Percentiles rank a stretch among this genome's conserved stretches.
Evolutionary conservation across 306 rosid genomes (phyloP).

Genomic region (Cucurbita argyrosperma): DNA sequence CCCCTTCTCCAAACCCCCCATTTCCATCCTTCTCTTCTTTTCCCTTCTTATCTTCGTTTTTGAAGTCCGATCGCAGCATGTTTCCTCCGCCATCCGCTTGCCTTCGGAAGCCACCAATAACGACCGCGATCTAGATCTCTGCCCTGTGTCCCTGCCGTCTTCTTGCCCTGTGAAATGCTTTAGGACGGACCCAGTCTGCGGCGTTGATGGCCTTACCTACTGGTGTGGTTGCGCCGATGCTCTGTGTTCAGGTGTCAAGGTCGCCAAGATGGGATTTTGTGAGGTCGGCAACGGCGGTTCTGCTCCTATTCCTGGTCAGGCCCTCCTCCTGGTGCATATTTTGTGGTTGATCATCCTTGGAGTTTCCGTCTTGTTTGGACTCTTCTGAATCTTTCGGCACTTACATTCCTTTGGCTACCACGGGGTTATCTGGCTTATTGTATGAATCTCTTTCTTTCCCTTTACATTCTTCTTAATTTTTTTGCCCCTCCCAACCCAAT

Average conservation of each 20-base stretch:
- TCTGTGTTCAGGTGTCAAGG: constrained; percentile 45
- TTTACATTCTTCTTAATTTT: background rate
- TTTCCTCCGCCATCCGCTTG: constrained; percentile 13
- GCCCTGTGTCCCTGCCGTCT: constrained; percentile 13
- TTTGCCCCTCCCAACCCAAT: too few species aligned
- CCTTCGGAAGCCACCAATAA: constrained; percentile 20
- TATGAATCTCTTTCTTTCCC: background rate
- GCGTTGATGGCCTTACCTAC: constrained; percentile 68
- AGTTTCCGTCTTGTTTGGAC: constrained; percentile 59
- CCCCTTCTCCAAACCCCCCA: constrained; percentile 10
- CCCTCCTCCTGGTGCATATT: constrained; percentile 70
- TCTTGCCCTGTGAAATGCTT: constrained; percentile 73
- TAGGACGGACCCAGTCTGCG: constrained; percentile 79
- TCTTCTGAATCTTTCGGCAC: constrained; percentile 28
- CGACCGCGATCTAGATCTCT: constrained; percentile 15
- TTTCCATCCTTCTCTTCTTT: constrained; percentile 3
- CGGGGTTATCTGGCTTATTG: background rate
- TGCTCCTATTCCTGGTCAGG: constrained; percentile 66
- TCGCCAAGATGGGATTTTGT: constrained; percentile 57
- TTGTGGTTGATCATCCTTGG: constrained; percentile 75
- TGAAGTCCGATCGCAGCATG: constrained; percentile 18
- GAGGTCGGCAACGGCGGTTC: constrained; percentile 69
- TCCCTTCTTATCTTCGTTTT: constrained; percentile 12
- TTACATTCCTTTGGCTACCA: background rate
- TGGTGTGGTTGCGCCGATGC: constrained; percentile 96